Evolutionary conservation across 2,329 filamentous ascomycete species (phyloP).

Genomic region (Huntiella savannae): DNA sequence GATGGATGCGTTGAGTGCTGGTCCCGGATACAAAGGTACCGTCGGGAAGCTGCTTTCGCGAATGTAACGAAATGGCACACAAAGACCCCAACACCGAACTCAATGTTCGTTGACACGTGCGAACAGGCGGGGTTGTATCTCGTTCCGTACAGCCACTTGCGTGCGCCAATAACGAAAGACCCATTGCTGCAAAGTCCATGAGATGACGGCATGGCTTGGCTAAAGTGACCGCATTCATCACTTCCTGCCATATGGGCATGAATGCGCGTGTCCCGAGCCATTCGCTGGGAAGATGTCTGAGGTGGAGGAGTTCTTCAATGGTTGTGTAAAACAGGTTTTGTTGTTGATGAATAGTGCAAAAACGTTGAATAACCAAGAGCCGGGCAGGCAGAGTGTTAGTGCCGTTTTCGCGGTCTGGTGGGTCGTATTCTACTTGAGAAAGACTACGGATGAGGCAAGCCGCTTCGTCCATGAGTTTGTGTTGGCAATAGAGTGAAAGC

Average conservation of each 20-base stretch:
- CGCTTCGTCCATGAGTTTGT: slow-evolving; percentile 17
- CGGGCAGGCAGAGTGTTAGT: not conserved
- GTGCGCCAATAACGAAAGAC: slow-evolving; percentile 5
- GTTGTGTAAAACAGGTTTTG: slow-evolving; percentile 9
- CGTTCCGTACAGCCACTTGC: not conserved
- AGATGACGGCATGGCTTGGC: slow-evolving; percentile 2
- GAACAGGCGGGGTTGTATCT: slow-evolving; percentile 2
- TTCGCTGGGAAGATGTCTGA: slow-evolving; percentile 6
- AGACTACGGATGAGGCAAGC: slow-evolving; percentile 2
- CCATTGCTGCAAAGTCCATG: slow-evolving; percentile 11
- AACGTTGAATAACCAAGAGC: slow-evolving; percentile 3
- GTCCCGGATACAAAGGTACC: not conserved
- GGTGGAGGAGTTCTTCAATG: slow-evolving; percentile 6
- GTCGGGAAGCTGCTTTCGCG: not conserved
- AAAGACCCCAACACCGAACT: slow-evolving; percentile 8
- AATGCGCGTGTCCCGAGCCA: slow-evolving; percentile 11
- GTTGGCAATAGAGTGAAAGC: slow-evolving; percentile 16
- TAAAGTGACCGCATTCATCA: slow-evolving; percentile 3
- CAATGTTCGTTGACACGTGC: slow-evolving; percentile 6
- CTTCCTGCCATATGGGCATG: slow-evolving; percentile 10
- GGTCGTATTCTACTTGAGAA: slow-evolving; percentile 5
- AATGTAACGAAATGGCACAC: slow-evolving; percentile 4
- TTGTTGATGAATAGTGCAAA: slow-evolving; percentile 8
- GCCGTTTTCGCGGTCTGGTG: slow-evolving; percentile 1
- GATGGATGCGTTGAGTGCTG: slow-evolving; percentile 4